These are phyloP conservation scores for Peronospora belbahrii DNA, from an alignment of 352 stramenopile genomes.

Conservation along the genomic window DNA sequence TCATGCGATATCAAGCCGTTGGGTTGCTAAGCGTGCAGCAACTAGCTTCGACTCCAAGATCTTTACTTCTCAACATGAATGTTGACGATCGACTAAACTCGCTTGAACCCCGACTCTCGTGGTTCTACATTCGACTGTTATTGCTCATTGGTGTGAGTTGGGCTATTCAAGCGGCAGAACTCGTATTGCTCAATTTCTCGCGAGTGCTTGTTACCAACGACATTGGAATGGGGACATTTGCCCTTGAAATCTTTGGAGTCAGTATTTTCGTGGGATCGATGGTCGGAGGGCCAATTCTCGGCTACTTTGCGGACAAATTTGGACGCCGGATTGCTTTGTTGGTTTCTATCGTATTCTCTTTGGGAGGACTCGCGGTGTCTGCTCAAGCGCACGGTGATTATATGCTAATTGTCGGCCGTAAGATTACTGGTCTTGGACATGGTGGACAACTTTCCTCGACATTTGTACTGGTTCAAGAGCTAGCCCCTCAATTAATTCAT, in stretches of 20 bases:
- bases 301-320: slow-evolving; percentile 24
- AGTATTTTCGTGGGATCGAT: slow-evolving; percentile 24
- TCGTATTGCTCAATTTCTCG: slow-evolving; percentile 35
- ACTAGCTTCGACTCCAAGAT: slow-evolving; percentile 3
- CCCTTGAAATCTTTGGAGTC: slow-evolving; percentile 24
- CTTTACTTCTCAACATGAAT: background rate
- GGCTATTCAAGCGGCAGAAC: slow-evolving; percentile 34
- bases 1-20: too few relatives aligned
- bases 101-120: slow-evolving; percentile 18
- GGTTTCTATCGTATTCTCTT: slow-evolving; percentile 25
- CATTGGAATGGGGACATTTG: slow-evolving; percentile 20
- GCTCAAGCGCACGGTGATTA: slow-evolving; percentile 12
- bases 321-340: slow-evolving; percentile 26
- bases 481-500: slow-evolving; percentile 22
- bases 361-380: slow-evolving; percentile 23
- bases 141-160: slow-evolving; percentile 26
- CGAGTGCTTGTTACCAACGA: slow-evolving; percentile 21
- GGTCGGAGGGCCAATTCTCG: slow-evolving; percentile 28
- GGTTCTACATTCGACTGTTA: slow-evolving; percentile 31
- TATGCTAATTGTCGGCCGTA: slow-evolving; percentile 26
- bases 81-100: slow-evolving; percentile 12
- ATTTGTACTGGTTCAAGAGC: slow-evolving; percentile 29
- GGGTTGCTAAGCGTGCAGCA: background rate
- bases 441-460: slow-evolving; percentile 30
- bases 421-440: slow-evolving; percentile 28